Evolutionary conservation across 176 grass and related monocot genomes (phyloP).

Genomic region (Pontederia paniculata): DNA sequence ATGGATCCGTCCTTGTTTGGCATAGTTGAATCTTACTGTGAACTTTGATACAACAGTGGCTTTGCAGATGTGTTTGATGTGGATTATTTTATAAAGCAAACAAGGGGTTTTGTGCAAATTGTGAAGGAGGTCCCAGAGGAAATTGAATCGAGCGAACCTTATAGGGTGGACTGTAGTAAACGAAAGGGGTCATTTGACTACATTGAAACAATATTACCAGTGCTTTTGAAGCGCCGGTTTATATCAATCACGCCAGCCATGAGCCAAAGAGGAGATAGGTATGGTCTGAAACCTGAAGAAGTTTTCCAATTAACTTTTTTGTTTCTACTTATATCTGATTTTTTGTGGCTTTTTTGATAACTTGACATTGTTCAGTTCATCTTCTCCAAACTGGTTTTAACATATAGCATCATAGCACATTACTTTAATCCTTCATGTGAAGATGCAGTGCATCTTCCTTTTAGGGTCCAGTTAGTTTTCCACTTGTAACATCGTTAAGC

Average conservation of each 20-base stretch:
- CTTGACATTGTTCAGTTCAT: too few species aligned
- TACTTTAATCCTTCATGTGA: too few species aligned
- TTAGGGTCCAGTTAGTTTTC: too few species aligned
- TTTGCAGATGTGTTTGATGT: conserved; percentile 93
- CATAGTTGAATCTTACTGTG: conserved; percentile 20
- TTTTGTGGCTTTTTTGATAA: not conserved
- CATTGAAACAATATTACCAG: conserved; percentile 51
- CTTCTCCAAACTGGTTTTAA: too few species aligned
- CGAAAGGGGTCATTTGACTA: conserved; percentile 81
- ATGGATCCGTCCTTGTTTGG: not conserved
- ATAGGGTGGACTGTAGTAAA: conserved; percentile 81
- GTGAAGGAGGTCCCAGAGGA: conserved; percentile 62
- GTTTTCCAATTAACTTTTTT: not conserved
- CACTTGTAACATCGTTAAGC: too few species aligned
- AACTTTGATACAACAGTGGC: conserved; percentile 45
- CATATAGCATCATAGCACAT: too few species aligned
- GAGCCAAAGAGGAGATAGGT: conserved; percentile 95
- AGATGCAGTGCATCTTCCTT: too few species aligned
- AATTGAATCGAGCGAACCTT: conserved; percentile 59
- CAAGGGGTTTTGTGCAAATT: conserved; percentile 65
- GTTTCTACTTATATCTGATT: not conserved
- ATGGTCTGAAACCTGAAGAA: conserved; percentile 5
- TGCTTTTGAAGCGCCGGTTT: conserved; percentile 60
- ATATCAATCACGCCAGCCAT: conserved; percentile 76
- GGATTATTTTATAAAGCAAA: conserved; percentile 83